These are phyloP conservation scores for Colletotrichum sp. DNA, from an alignment of 2,329 filamentous ascomycete species.

Conservation along the genomic window DNA sequence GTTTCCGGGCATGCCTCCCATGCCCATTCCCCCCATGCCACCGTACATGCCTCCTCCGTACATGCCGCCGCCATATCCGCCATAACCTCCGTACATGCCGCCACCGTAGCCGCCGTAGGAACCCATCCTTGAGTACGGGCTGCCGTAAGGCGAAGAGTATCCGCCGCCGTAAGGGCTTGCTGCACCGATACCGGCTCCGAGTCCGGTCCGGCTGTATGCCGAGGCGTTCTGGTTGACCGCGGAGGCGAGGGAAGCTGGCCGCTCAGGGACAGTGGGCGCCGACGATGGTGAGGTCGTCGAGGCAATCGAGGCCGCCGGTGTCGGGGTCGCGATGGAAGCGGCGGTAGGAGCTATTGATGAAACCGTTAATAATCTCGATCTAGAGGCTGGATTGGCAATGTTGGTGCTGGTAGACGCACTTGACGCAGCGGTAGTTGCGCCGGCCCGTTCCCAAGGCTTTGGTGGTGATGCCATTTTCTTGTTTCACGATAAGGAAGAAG, in stretches of 20 bases:
- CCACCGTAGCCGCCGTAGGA: constrained; percentile 50
- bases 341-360: constrained; percentile 39
- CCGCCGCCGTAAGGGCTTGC: constrained; percentile 36
- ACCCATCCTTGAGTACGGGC: constrained; percentile 47
- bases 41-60: constrained; percentile 34
- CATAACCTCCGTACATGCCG: constrained; percentile 47
- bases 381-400: not conserved
- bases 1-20: constrained; percentile 49
- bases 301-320: constrained; percentile 43
- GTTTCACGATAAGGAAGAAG: constrained; percentile 8
- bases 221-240: constrained; percentile 89
- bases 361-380: constrained; percentile 11
- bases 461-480: constrained; percentile 77
- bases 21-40: constrained; percentile 46
- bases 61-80: constrained; percentile 38
- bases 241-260: constrained; percentile 78
- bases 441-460: constrained; percentile 94
- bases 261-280: constrained; percentile 77
- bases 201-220: constrained; percentile 68
- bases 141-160: constrained; percentile 44
- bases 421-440: constrained; percentile 56
- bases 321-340: constrained; percentile 43
- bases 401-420: constrained; percentile 45
- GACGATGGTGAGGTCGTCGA: constrained; percentile 33
- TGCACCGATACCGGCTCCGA: constrained; percentile 28